Conservation (phyloP, 768 basidiomycete genomes). For the Boletus sensibilis region DNA sequence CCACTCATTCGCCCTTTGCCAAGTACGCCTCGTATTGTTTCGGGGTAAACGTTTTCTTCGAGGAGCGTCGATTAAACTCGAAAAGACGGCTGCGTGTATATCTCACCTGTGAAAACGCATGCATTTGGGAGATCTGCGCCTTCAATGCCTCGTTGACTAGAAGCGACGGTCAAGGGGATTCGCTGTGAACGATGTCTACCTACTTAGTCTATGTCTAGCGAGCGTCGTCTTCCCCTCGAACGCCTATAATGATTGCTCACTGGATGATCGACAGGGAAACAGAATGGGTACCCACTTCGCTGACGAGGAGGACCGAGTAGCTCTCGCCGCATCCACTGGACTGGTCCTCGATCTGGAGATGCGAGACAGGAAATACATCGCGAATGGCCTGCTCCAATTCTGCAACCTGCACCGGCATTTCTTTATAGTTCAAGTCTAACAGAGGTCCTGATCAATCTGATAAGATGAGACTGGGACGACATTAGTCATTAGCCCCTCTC, state of each 20-base stretch:
- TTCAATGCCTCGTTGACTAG: constrained; percentile 78
- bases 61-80: not conserved
- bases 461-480: not conserved
- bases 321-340: constrained; percentile 82
- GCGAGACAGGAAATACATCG: constrained; percentile 57
- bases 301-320: constrained; percentile 73
- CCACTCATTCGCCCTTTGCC: constrained; percentile 31
- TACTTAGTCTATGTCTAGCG: constrained; percentile 70
- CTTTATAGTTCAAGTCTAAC: not conserved
- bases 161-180: constrained; percentile 3
- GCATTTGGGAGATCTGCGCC: constrained; percentile 72
- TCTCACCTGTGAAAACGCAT: constrained; percentile 84
- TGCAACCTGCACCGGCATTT: constrained; percentile 59
- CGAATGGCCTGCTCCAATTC: constrained; percentile 65
- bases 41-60: constrained; percentile 72
- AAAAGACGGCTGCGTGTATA: not conserved
- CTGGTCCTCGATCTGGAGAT: constrained; percentile 73
- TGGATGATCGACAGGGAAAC: not conserved
- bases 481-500: constrained; percentile 9
- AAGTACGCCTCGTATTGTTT: constrained; percentile 58
- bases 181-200: constrained; percentile 18
- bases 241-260: constrained; percentile 39
- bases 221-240: constrained; percentile 83
- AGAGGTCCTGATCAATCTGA: constrained; percentile 9
- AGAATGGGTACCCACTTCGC: constrained; percentile 49